Percentiles rank a stretch among this genome's conserved stretches.
phyloP scores from a whole-genome alignment of 139 green algal genomes.

The Chlorella sp. region DNA sequence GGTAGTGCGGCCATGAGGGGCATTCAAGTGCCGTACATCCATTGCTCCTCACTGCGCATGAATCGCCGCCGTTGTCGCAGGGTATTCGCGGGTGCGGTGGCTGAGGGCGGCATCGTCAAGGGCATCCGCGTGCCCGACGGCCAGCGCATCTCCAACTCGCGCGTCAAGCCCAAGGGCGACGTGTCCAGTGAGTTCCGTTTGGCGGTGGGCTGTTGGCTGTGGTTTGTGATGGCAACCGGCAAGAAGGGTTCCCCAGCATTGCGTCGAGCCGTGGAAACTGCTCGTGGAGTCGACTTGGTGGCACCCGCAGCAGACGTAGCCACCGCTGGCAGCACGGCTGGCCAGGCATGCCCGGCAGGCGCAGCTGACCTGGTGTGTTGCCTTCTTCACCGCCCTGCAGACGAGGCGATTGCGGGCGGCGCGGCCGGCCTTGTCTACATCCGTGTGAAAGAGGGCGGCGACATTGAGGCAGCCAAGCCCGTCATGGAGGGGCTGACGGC shows the following conservation, averaged over 20 bases:
- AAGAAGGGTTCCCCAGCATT: too few species aligned
- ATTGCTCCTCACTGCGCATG: too few species aligned
- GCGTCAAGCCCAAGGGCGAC: constrained; percentile 89
- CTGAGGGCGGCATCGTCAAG: constrained; percentile 82
- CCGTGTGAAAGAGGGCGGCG: constrained; percentile 71
- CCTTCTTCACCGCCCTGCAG: neutral
- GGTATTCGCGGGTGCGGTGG: constrained; percentile 84
- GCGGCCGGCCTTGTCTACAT: constrained; percentile 74
- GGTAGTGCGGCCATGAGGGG: too few species aligned
- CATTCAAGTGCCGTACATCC: too few species aligned
- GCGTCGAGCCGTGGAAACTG: too few species aligned
- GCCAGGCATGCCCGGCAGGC: too few species aligned
- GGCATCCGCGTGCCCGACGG: constrained; percentile 85
- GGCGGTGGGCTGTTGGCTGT: too few species aligned
- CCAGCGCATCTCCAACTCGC: constrained; percentile 78
- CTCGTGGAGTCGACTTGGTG: too few species aligned
- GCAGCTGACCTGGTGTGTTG: too few species aligned
- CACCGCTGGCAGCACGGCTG: too few species aligned
- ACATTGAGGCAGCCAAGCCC: constrained; percentile 80
- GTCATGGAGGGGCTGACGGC: constrained; percentile 80
- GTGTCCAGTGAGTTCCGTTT: constrained; percentile 53
- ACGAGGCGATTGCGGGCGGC: constrained; percentile 34
- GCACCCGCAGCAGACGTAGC: too few species aligned
- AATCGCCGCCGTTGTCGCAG: constrained; percentile 28
- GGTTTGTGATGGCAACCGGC: too few species aligned